These are phyloP conservation scores for Neurospora sp. DNA, from an alignment of 495 filamentous ascomycete genomes.

Conservation along the genomic window DNA sequence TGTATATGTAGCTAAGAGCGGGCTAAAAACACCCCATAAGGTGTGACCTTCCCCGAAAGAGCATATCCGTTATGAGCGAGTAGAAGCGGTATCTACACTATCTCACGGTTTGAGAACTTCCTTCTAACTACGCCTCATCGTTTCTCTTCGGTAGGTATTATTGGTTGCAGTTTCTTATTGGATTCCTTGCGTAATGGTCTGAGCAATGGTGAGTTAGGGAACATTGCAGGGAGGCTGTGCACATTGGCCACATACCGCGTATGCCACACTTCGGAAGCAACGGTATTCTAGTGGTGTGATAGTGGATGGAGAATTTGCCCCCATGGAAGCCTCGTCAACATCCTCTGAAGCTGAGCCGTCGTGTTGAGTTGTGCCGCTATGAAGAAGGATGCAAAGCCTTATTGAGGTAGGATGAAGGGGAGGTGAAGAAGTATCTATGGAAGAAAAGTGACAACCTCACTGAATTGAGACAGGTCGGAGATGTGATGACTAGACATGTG, in stretches of 20 bases:
- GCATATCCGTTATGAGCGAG: neutral
- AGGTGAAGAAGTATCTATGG: neutral
- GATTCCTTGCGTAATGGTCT: neutral
- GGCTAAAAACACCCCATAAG: too few relatives aligned
- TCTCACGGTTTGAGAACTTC: neutral
- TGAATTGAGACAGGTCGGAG: neutral
- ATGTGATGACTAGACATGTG: neutral
- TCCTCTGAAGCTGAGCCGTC: neutral
- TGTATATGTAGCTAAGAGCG: too few relatives aligned
- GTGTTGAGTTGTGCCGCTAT: neutral
- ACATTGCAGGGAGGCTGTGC: neutral
- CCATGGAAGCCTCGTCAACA: neutral
- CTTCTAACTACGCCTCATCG: neutral
- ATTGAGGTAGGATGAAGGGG: neutral
- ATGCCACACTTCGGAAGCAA: neutral
- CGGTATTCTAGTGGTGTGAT: neutral
- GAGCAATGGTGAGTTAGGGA: neutral
- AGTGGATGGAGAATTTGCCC: neutral
- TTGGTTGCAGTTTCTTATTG: too few relatives aligned
- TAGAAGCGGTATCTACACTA: too few relatives aligned
- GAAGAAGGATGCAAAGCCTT: neutral
- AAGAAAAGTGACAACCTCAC: neutral
- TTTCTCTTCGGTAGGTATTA: neutral
- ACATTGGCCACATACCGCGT: neutral
- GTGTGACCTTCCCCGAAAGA: too few relatives aligned